Percentiles rank a stretch among this genome's conserved stretches.
These are phyloP conservation scores for Rosa rugosa DNA, from an alignment of 306 rosid genomes.

Conservation along the genomic window DNA sequence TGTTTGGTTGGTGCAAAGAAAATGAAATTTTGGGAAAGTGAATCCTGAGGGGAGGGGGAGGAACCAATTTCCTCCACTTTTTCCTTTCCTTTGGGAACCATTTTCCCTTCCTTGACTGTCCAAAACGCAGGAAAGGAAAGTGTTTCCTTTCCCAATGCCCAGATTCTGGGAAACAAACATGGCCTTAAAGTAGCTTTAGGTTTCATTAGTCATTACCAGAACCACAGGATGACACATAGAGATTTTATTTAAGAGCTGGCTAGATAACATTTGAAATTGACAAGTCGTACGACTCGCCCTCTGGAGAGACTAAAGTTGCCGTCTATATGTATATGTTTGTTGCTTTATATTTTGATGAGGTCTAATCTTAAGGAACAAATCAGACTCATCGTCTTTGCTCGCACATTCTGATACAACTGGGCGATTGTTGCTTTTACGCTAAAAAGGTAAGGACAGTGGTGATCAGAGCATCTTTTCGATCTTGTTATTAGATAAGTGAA, in stretches of 20 bases:
- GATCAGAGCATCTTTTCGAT: background rate
- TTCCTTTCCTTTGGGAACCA: too few species aligned
- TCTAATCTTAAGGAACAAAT: background rate
- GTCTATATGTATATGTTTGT: background rate
- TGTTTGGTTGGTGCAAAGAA: too few species aligned
- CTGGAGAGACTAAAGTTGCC: background rate
- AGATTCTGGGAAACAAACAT: too few species aligned
- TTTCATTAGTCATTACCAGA: background rate
- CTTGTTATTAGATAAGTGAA: background rate
- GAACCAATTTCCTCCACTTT: too few species aligned
- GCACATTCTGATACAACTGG: background rate
- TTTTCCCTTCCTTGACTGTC: too few species aligned
- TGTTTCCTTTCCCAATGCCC: too few species aligned
- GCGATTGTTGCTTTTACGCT: background rate
- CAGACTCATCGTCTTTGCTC: background rate
- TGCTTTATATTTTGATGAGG: slow-evolving; percentile 5
- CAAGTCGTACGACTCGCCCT: too few species aligned
- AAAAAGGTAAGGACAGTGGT: background rate
- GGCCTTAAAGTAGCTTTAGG: slow-evolving; percentile 43
- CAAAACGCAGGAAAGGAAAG: too few species aligned
- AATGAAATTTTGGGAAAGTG: too few species aligned
- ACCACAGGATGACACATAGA: background rate
- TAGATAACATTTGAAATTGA: too few species aligned
- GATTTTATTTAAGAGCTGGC: background rate
- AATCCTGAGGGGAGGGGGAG: too few species aligned